These are phyloP conservation scores for Cordyceps pruinosa DNA, from an alignment of 2,329 filamentous ascomycete species.

Conservation along the genomic window DNA sequence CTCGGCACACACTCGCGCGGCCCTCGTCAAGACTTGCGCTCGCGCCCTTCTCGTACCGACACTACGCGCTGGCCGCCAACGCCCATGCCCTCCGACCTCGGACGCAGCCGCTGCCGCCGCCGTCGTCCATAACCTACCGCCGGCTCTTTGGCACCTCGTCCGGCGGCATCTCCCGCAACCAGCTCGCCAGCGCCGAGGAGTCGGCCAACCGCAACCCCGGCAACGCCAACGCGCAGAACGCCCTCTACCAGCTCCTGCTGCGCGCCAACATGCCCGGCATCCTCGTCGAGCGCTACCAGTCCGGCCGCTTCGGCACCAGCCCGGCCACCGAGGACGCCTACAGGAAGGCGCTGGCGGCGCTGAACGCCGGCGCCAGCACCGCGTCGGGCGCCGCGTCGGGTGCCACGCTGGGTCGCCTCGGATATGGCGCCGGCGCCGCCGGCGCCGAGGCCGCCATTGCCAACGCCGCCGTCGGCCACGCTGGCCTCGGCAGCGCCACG, in stretches of 20 bases:
- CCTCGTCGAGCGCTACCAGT: constrained; percentile 82
- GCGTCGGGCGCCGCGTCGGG: constrained; percentile 19
- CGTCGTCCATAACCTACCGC: constrained; percentile 10
- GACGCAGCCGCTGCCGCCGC: background rate
- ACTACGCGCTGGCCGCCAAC: background rate
- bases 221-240: constrained; percentile 82
- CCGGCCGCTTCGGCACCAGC: constrained; percentile 77
- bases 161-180: constrained; percentile 49
- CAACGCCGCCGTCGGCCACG: constrained; percentile 20
- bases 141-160: constrained; percentile 35
- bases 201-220: constrained; percentile 87
- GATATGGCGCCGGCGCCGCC: constrained; percentile 24
- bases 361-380: constrained; percentile 25
- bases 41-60: background rate
- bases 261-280: constrained; percentile 92
- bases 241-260: constrained; percentile 86
- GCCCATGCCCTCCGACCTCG: constrained; percentile 3
- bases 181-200: constrained; percentile 81
- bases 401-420: constrained; percentile 19
- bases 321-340: constrained; percentile 72
- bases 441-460: constrained; percentile 24
- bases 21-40: background rate
- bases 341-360: constrained; percentile 56
- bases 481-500: constrained; percentile 18
- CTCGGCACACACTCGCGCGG: background rate